Percentiles rank a stretch among this genome's conserved stretches.
These are phyloP conservation scores for Chlamydomonas sp. DNA, from an alignment of 139 green algal species.

Conservation along the genomic window DNA sequence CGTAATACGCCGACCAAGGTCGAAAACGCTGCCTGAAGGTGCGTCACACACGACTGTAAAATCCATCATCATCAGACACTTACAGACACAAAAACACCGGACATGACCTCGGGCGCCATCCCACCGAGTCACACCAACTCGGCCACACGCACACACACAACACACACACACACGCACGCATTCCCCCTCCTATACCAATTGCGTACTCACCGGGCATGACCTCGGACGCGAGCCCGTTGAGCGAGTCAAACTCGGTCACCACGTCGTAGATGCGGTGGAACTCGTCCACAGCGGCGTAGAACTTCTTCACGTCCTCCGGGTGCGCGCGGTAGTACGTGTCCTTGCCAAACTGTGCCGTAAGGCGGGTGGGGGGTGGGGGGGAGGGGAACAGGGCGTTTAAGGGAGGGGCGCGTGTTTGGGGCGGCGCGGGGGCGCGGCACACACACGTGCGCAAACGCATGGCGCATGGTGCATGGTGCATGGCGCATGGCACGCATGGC, in stretches of 20 bases:
- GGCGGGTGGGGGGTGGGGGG: too few species aligned
- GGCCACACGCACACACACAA: too few species aligned
- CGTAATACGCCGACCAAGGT: too few species aligned
- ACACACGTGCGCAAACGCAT: not conserved
- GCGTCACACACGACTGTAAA: too few species aligned
- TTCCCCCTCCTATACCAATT: slow-evolving; percentile 8
- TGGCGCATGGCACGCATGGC: not conserved
- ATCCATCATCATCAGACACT: too few species aligned
- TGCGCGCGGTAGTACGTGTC: slow-evolving; percentile 54
- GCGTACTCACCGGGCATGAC: slow-evolving; percentile 38
- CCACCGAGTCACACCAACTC: not conserved
- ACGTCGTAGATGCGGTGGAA: slow-evolving; percentile 40
- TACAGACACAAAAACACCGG: too few species aligned
- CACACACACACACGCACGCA: too few species aligned
- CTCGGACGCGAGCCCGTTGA: slow-evolving; percentile 36
- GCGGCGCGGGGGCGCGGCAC: too few species aligned
- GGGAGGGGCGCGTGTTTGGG: too few species aligned
- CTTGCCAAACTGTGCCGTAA: slow-evolving; percentile 45
- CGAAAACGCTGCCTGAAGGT: too few species aligned
- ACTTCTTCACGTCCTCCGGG: slow-evolving; percentile 48
- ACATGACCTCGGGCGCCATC: not conserved
- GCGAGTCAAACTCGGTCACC: slow-evolving; percentile 45
- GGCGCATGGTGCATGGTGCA: not conserved
- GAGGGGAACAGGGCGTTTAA: too few species aligned
- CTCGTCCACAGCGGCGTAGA: slow-evolving; percentile 44